phyloP scores from a whole-genome alignment of 169 alveolate species.

The Cryptosporidium ubiquitum region DNA sequence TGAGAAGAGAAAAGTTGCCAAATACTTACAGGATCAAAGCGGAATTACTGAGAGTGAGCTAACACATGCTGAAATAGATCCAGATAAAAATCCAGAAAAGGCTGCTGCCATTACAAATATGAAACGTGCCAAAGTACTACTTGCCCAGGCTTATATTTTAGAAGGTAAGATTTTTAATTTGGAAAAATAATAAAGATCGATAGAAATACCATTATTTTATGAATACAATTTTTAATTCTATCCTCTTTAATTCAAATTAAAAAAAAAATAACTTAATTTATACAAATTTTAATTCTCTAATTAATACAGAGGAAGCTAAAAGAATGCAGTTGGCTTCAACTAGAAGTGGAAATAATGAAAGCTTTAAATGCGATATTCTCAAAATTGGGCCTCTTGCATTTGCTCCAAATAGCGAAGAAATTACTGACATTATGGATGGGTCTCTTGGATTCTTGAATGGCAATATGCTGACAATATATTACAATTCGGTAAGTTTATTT shows the following conservation, averaged over 20 bases:
- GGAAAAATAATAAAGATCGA: background rate
- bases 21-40: constrained; percentile 66
- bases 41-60: constrained; percentile 62
- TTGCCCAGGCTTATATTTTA: constrained; percentile 70
- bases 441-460: constrained; percentile 69
- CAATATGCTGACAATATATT: constrained; percentile 36
- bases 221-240: background rate
- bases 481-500: constrained; percentile 52
- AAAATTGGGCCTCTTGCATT: constrained; percentile 81
- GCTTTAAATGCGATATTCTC: constrained; percentile 77
- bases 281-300: constrained; percentile 6
- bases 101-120: constrained; percentile 51
- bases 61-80: constrained; percentile 3
- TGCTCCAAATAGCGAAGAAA: constrained; percentile 79
- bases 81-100: constrained; percentile 50
- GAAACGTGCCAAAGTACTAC: constrained; percentile 65
- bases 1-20: constrained; percentile 63
- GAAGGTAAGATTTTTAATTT: constrained; percentile 34
- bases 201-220: background rate
- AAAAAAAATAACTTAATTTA: constrained; percentile 1
- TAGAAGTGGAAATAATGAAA: constrained; percentile 58
- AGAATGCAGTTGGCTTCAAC: constrained; percentile 74
- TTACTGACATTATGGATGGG: constrained; percentile 74
- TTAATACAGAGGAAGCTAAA: constrained; percentile 61
- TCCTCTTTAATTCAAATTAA: background rate